Evolutionary conservation across 2,329 filamentous ascomycete genomes (phyloP).

Genomic region (Penicillium rolfsii): DNA sequence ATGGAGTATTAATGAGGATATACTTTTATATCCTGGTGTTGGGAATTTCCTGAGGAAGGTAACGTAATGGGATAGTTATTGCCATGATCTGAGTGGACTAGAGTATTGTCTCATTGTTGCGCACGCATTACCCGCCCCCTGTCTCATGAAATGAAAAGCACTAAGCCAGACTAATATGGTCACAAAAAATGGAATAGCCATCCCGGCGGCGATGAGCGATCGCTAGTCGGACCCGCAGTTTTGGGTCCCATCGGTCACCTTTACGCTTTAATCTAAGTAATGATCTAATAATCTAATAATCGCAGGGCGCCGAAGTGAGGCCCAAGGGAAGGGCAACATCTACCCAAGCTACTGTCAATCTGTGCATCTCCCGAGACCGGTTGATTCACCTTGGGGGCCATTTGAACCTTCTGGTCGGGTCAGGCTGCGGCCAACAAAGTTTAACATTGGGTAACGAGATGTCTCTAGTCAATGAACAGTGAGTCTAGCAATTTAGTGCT

Average conservation of each 20-base stretch:
- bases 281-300: background rate
- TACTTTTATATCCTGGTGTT: background rate
- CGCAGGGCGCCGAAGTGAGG: conserved; percentile 2
- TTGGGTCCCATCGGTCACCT: conserved; percentile 14
- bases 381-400: conserved; percentile 5
- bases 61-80: background rate
- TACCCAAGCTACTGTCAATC: conserved; percentile 27
- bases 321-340: conserved; percentile 24
- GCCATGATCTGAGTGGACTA: background rate
- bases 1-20: background rate
- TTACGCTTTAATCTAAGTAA: background rate
- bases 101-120: background rate
- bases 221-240: background rate
- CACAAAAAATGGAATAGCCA: background rate
- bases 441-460: background rate
- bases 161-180: background rate
- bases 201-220: background rate
- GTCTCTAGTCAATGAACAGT: background rate
- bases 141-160: background rate
- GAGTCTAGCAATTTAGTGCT: conserved; percentile 1
- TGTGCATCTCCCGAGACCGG: conserved; percentile 27
- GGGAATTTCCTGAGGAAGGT: background rate
- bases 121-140: background rate
- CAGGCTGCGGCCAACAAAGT: background rate
- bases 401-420: background rate